Conservation (phyloP, 768 basidiomycete genomes). For the Pisolithus marmoratus region DNA sequence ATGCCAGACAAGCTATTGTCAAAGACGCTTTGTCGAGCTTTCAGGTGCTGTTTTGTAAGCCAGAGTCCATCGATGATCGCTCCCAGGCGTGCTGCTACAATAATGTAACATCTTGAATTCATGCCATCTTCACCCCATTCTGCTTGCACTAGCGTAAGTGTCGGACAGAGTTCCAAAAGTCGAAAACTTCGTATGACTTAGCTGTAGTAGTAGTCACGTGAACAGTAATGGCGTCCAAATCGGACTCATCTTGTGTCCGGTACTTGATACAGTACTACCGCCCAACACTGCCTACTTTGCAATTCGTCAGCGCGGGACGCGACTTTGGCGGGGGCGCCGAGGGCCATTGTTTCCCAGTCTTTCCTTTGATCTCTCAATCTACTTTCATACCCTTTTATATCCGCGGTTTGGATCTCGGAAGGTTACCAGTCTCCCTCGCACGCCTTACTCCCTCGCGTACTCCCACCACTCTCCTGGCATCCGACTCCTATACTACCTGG, state of each 20-base stretch:
- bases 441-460: neutral
- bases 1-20: no score
- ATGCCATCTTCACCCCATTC: no score
- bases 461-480: neutral
- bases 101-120: no score
- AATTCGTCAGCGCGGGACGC: conserved; percentile 33
- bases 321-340: conserved; percentile 16
- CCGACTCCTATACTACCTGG: neutral
- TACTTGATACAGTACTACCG: conserved; percentile 1
- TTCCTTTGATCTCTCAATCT: conserved; percentile 5
- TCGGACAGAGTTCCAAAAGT: no score
- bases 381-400: neutral
- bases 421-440: neutral
- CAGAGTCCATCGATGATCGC: no score
- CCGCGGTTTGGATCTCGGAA: neutral
- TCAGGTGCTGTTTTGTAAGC: no score
- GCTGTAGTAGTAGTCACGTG: neutral
- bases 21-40: no score
- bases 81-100: no score
- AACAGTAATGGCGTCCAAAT: conserved; percentile 20
- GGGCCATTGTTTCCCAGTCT: conserved; percentile 8
- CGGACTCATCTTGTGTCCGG: conserved; percentile 17
- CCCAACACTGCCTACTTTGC: conserved; percentile 14
- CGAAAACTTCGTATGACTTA: no score
- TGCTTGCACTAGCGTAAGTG: no score